Base-by-base conservation (phyloP, 164 flowering plant genomes). In the Tinospora cordifolia region DNA sequence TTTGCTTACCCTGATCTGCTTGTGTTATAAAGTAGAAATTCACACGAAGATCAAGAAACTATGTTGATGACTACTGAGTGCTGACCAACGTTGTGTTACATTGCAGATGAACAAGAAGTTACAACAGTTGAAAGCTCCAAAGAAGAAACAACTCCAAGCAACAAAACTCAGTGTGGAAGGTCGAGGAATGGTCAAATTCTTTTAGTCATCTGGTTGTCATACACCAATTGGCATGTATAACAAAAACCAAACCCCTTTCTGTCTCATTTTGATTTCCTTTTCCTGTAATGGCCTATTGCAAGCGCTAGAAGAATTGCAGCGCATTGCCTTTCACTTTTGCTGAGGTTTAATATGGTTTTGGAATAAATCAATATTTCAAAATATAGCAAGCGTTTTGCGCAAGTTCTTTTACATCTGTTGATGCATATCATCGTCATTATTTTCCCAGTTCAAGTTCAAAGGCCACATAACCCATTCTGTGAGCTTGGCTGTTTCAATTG, bases 151-250 rank as follows among this genome's bases (percentile, higher is more conserved):
- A 71, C 92, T 93, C 64, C 97, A 93, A 77, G 98, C 97, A 8
- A 85, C 97, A 24, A 91, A 84, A 71, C 79, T 91, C 21, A 91
- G 98, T 65, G 96, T 85, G 71, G 97, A 91, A 79, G 98, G 98
- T 47, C 92, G 97, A 38, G 96, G 97, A 30, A 90, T 93, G 96
- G 84, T 90, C 69, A 93, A 90, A 68, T 93, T 87, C 72, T 77
- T 90, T 47, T 93, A 80, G 76, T n/a, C 8, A 59, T 25, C 54
- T 25, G 8, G 26, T 47, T 47, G 24, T 25, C 39, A 39, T n/a
- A 13, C 21, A 15, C 17, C 17, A 36, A 15, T 30, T 22, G 58
- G 58, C 58, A 44, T 14, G 36, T 66, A 58, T 19, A 7, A n/a
- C 36, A 25, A 66, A 44, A 25, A 44, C 21, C 36, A 11, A 46